Base-by-base conservation (phyloP, 2,329 filamentous ascomycete species). In the Didymella pinodella region DNA sequence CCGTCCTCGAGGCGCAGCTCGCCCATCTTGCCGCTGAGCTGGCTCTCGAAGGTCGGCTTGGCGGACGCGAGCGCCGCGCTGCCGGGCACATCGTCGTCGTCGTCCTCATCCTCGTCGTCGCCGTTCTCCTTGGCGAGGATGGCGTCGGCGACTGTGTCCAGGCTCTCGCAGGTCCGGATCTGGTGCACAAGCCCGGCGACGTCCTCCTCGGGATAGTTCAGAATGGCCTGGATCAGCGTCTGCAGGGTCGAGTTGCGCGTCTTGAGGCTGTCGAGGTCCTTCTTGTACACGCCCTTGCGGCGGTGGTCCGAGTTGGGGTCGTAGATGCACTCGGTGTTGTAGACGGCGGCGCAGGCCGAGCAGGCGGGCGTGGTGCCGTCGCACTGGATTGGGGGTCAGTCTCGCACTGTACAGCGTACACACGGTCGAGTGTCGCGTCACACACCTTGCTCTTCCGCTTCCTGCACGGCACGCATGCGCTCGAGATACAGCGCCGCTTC, bases 221-320 rank as follows among this genome's bases (percentile, higher is more conserved):
- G 83, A 49, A 99, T 92, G 47, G 94, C 93, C 72, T 97, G 92
- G 62, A 98, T 88, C 36, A 98, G 82, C n/a, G 93, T 93, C 75
- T 97, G 92, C 54, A 98, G 82, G 1, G 94, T 98, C 34, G 92
- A 91, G 71, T 89, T 92, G 63, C 88, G 88, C 22, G 93, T 93
- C 79, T 96, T 96, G 75, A 94, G 85, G 72, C 87, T 92, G 76
- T 97, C 93, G 25, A 90, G 87, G 77, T 97, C 95, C 78, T 97
- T 93, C 72, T 94, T 93, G 77, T 98, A 98, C 48, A 98, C 95
- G 60, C 95, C 95, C 77, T 98, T 98, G 49, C 95, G 89, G 48
- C 95, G 90, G 76, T 97, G 93, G 76, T 99, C 95, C 58, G 93
- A 97, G 74, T 93, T 96, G 3, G 93, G 94, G 74, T 98, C 94